These are phyloP conservation scores for Hordeum pubiflorum DNA, from an alignment of 202 grass and related monocot genomes.

Conservation along the genomic window DNA sequence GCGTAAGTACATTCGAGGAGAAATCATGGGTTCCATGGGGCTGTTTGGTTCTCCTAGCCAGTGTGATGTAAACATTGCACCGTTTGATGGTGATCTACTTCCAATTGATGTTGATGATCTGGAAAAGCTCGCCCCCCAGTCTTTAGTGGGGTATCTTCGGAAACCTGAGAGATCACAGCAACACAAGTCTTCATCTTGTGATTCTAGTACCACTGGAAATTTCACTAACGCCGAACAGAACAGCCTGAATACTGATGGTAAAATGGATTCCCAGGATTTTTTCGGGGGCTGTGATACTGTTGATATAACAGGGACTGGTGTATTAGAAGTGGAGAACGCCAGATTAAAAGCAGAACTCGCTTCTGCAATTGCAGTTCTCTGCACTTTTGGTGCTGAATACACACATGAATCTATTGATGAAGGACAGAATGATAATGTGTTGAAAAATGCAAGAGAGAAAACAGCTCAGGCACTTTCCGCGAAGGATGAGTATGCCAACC, in stretches of 20 bases:
- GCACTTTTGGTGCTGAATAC: constrained; percentile 52
- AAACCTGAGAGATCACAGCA: constrained; percentile 50
- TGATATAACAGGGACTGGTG: constrained; percentile 83
- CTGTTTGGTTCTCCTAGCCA: constrained; percentile 79
- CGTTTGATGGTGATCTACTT: constrained; percentile 77
- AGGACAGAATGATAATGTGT: constrained; percentile 47
- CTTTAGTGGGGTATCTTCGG: constrained; percentile 47
- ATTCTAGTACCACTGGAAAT: constrained; percentile 30
- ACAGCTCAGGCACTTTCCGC: constrained; percentile 63
- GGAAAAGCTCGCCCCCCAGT: constrained; percentile 61
- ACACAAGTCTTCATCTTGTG: constrained; percentile 32
- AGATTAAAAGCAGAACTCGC: constrained; percentile 92
- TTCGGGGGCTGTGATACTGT: constrained; percentile 51
- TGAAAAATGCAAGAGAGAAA: constrained; percentile 62
- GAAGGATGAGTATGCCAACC: constrained; percentile 76
- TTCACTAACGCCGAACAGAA: constrained; percentile 51
- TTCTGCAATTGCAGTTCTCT: constrained; percentile 74
- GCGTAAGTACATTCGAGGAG: constrained; percentile 62
- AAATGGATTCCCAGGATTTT: constrained; percentile 57
- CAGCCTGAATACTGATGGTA: constrained; percentile 45
- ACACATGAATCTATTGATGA: constrained; percentile 60
- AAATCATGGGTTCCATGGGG: constrained; percentile 82
- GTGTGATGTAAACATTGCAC: constrained; percentile 70
- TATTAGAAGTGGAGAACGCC: constrained; percentile 88
- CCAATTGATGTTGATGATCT: constrained; percentile 78